A percentile compares a stretch with the other conserved stretches of the same genome.
Evolutionary conservation across 2,329 filamentous ascomycete species (phyloP).

Genomic region (Aspergillus chevalieri): DNA sequence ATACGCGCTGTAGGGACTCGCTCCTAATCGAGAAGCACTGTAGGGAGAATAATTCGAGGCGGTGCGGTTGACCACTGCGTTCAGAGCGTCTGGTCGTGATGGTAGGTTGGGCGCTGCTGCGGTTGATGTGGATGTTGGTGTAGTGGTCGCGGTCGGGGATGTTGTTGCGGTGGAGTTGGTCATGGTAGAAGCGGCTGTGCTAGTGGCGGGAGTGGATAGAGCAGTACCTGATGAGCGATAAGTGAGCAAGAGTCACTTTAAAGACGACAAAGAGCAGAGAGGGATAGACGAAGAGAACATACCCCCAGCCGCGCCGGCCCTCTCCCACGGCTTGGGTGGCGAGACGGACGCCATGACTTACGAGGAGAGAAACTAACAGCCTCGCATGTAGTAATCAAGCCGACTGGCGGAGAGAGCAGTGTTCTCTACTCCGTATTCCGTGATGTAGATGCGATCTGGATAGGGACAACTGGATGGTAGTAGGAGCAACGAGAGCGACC

Average conservation of each 20-base stretch:
- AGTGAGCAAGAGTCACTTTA: slow-evolving; percentile 3
- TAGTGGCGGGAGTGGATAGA: slow-evolving; percentile 19
- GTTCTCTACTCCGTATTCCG: neutral
- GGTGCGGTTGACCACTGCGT: slow-evolving; percentile 77
- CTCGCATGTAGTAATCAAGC: slow-evolving; percentile 22
- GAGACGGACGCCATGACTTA: slow-evolving; percentile 57
- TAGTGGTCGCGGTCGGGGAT: slow-evolving; percentile 23
- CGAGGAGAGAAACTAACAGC: slow-evolving; percentile 17
- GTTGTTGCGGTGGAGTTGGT: slow-evolving; percentile 24
- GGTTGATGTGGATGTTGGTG: slow-evolving; percentile 38
- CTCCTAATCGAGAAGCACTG: slow-evolving; percentile 51
- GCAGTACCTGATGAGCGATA: slow-evolving; percentile 15
- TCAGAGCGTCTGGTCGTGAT: slow-evolving; percentile 70
- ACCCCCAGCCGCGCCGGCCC: slow-evolving; percentile 59
- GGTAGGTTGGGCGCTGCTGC: slow-evolving; percentile 64
- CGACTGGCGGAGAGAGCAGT: slow-evolving; percentile 7
- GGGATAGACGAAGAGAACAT: slow-evolving; percentile 24
- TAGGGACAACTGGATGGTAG: slow-evolving; percentile 3
- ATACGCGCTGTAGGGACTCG: slow-evolving; percentile 47
- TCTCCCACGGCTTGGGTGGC: slow-evolving; percentile 97
- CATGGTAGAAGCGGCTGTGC: slow-evolving; percentile 25
- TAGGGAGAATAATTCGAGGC: slow-evolving; percentile 72
- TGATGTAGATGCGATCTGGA: slow-evolving; percentile 16
- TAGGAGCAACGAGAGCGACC: neutral
- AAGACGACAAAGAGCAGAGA: neutral